A percentile compares a stretch with the other conserved stretches of the same genome.
Evolutionary conservation across 352 stramenopile genomes (phyloP).

Genomic region (Thalassiosira livingstoniorum): DNA sequence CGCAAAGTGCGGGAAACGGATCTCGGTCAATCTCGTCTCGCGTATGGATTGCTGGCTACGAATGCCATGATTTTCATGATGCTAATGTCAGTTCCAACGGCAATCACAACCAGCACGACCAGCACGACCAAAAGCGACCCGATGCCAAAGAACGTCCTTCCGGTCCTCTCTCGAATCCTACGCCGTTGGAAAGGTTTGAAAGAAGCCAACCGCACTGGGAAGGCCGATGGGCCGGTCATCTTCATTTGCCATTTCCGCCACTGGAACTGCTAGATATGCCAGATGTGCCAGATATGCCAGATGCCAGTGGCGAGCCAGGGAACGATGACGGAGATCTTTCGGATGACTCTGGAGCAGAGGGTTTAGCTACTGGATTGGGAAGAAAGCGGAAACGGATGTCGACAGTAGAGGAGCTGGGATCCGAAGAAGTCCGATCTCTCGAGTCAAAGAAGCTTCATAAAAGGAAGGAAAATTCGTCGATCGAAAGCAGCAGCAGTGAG

Average conservation of each 20-base stretch:
- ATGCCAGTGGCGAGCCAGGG: neutral
- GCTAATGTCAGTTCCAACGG: too few relatives aligned
- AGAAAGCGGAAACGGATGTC: too few relatives aligned
- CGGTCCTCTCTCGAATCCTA: neutral
- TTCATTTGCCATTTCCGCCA: conserved; percentile 42
- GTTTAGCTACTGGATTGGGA: too few relatives aligned
- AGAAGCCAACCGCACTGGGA: conserved; percentile 48
- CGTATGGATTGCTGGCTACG: neutral
- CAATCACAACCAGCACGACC: too few relatives aligned
- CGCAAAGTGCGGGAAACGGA: too few relatives aligned
- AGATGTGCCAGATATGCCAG: neutral
- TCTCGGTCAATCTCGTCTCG: too few relatives aligned
- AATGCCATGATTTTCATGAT: neutral
- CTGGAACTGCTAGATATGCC: conserved; percentile 21
- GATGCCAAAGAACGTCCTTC: neutral
- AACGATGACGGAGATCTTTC: too few relatives aligned
- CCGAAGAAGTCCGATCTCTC: too few relatives aligned
- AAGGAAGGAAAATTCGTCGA: neutral
- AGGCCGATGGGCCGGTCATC: conserved; percentile 47
- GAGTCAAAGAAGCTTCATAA: neutral
- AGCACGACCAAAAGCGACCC: neutral
- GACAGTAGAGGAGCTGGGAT: too few relatives aligned
- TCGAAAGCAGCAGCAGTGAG: too few relatives aligned
- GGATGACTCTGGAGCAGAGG: too few relatives aligned
- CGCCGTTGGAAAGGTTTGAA: conserved; percentile 46